Evolutionary conservation across 2,329 filamentous ascomycete genomes (phyloP).

Genomic region (Neocatenulostroma microsporum): DNA sequence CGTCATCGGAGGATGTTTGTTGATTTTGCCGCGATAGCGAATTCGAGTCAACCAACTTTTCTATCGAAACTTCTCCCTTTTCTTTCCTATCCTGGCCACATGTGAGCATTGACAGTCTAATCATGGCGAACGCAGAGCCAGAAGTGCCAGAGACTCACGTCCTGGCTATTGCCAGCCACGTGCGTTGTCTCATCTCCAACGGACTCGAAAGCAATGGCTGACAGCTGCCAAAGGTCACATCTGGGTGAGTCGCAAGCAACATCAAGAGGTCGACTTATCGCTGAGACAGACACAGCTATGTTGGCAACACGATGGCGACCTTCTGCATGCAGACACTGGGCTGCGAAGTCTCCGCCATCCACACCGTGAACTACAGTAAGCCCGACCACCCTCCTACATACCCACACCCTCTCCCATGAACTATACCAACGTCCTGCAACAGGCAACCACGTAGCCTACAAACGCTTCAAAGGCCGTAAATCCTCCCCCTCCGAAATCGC

Average conservation of each 20-base stretch:
- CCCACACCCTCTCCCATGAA: too few relatives aligned
- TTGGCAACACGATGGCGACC: conserved; percentile 94
- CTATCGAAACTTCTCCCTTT: too few relatives aligned
- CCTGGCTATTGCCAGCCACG: conserved; percentile 89
- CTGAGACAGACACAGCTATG: conserved; percentile 56
- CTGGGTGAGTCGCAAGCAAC: conserved; percentile 52
- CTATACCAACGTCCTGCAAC: conserved; percentile 8
- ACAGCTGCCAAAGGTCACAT: conserved; percentile 53
- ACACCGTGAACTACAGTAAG: conserved; percentile 96
- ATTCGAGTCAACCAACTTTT: too few relatives aligned
- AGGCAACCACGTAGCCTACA: conserved; percentile 96
- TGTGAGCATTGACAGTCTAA: too few relatives aligned
- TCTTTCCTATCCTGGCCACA: too few relatives aligned
- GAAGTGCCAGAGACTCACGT: conserved; percentile 58
- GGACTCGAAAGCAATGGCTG: conserved; percentile 17
- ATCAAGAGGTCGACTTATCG: neutral
- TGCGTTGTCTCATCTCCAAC: conserved; percentile 45
- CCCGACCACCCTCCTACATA: too few relatives aligned
- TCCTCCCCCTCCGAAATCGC: conserved; percentile 74
- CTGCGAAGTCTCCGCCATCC: conserved; percentile 86
- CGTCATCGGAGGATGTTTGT: too few relatives aligned
- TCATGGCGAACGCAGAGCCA: conserved; percentile 10
- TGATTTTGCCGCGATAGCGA: too few relatives aligned
- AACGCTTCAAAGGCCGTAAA: conserved; percentile 76
- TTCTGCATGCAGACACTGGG: conserved; percentile 91